phyloP scores from a whole-genome alignment of 179 eudicot genomes.

The Pouteria campechiana region DNA sequence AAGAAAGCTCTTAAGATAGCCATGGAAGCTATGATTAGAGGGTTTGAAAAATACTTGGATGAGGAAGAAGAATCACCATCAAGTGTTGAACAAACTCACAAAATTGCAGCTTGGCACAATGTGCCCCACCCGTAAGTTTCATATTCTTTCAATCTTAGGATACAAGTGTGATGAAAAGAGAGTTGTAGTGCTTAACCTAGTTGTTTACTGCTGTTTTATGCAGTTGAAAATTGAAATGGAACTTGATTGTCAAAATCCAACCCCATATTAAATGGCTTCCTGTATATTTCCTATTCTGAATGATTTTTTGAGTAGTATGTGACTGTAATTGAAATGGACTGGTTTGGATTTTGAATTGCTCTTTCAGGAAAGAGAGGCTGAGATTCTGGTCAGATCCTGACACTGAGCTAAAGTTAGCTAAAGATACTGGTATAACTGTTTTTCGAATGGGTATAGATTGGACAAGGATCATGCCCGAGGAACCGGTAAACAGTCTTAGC shows the following conservation, averaged over 20 bases:
- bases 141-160: too few species aligned
- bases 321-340: constrained; percentile 3
- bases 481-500: constrained; percentile 55
- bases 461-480: constrained; percentile 93
- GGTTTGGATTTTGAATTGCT: constrained; percentile 9
- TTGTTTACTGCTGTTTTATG: too few species aligned
- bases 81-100: constrained; percentile 40
- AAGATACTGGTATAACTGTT: constrained; percentile 66
- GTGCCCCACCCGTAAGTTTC: constrained; percentile 85
- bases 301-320: too few species aligned
- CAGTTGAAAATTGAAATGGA: too few species aligned
- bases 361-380: constrained; percentile 92
- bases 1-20: constrained; percentile 61
- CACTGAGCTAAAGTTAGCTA: constrained; percentile 76
- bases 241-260: neutral
- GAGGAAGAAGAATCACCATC: constrained; percentile 33
- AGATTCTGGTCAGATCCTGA: constrained; percentile 99
- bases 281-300: too few species aligned
- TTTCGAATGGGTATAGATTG: constrained; percentile 97
- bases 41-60: constrained; percentile 48
- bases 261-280: neutral
- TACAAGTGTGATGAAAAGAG: too few species aligned
- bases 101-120: constrained; percentile 99
- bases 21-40: constrained; percentile 96
- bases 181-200: too few species aligned